Evolutionary conservation across 208 protist genomes (phyloP), one percentile per base, ranked within the genome.

Genomic region (Crithidia brevicula): DNA sequence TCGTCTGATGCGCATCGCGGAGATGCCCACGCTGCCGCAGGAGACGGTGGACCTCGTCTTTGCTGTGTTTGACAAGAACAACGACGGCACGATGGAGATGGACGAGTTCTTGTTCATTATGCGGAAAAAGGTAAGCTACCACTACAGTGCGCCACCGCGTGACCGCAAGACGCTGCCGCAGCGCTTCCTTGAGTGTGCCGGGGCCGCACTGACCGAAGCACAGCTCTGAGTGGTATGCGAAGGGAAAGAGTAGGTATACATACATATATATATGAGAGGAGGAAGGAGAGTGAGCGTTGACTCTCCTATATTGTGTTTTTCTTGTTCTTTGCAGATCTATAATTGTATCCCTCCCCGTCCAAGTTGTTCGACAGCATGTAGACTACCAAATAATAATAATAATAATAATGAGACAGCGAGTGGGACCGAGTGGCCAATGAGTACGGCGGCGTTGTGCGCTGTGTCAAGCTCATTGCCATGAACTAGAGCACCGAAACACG

Each of bases 31-130:
- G 18, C 66, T 92, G 27, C 70, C 66, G 30, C 38, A 69, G 8
- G 53, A 72, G 5, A 82, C 77, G 0, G 38, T 85, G 18, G 74
- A 80, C 45, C 64, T 96, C 13, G 57, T 96, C 33, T 93, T 94
- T 67, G 76, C 82, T 28, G 59, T 97, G 9, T 97, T 97, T 74
- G 92, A 97, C 71, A 82, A 82, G 42, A 85, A 97, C 58, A 72
- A 76, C 28, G 85, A 97, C 67, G 92, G 92, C 42, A 76, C 79
- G 20, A 72, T 97, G 67, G 82, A 93, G 51, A 88, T 93, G 20
- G 88, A 94, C 23, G 92, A 97, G 69, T 91, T 94, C 52, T 53
- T 95, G 0, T 86, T 63, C 50, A 78, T 97, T 27, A 92, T 96
- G 86, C 60, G 82, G 45, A 79, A 86, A 27, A 93, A 92, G 66